Evolutionary conservation across 352 stramenopile species (phyloP), one percentile per base, ranked within the genome.

Genomic region (Globisporangium mamillatum): DNA sequence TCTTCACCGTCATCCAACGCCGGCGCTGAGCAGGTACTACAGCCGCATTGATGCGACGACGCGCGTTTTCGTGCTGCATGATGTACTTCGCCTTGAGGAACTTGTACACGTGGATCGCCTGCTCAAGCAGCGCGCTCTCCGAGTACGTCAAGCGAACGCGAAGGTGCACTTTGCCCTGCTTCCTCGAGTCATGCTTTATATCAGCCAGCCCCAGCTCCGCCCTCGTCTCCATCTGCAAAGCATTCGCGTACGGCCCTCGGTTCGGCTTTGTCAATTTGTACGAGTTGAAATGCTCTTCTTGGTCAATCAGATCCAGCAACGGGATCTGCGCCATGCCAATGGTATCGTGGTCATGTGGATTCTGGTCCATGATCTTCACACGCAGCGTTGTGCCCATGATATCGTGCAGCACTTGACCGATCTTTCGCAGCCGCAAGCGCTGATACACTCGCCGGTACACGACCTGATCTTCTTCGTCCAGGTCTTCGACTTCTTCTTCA

Each of bases 261-360:
- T 55, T 55, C 22, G 79, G 74, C 62, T 80, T 86, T 1, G 71
- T 70, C 22, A 93, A 64, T 16, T 84, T 66, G 70, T 93, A 93
- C 29, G 74, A 64, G n/a, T 88, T 75, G 56, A 86, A 75, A 63
- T 86, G 84, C 32, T 82, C 72, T 7, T 81, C 64, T 25, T 86
- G 77, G 57, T 93, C 84, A 1, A 93, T 67, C n/a, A 93, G 65
- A 56, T 93, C 84, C 25, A 93, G 70, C 2, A 91, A 63, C 3
- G 84, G 84, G 52, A 93, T 84, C 54, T 79, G 82, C 20, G 82
- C 76, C 8, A 80, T 77, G 22, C 84, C 84, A 16, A 93, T 71
- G 24, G 81, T 71, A 1, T 83, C 75, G 64, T 93, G 75, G 6
- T 74, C 75, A 24, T 68, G 71, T 10, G 73, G 70, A 61, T 88